Conservation (phyloP, 2,329 filamentous ascomycete species). For the Neonectria magnoliae region DNA sequence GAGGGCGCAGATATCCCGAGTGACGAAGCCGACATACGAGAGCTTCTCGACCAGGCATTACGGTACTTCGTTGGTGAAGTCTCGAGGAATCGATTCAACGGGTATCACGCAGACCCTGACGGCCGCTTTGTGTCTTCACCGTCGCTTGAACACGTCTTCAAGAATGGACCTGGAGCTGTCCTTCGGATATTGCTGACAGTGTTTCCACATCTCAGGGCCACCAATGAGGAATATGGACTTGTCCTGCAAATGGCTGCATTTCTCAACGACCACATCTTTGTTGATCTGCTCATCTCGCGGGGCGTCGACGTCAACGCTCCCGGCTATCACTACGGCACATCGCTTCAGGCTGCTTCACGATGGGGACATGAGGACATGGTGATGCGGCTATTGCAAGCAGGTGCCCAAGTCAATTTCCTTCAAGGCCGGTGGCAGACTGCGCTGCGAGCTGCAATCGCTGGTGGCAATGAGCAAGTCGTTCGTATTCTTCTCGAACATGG, state of each 20-base stretch:
- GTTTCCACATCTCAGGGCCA: not conserved
- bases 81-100: not conserved
- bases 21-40: not conserved
- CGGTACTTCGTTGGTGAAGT: not conserved
- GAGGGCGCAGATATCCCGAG: not conserved
- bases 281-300: constrained; percentile 16
- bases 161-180: constrained; percentile 10
- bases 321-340: constrained; percentile 24
- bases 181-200: not conserved
- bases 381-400: not conserved
- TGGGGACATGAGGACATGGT: constrained; percentile 3
- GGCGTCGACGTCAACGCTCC: constrained; percentile 8
- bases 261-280: not conserved
- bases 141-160: constrained; percentile 17
- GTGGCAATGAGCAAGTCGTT: not conserved
- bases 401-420: constrained; percentile 16
- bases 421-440: constrained; percentile 19
- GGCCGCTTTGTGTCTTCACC: not conserved
- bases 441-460: constrained; percentile 4
- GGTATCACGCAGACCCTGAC: not conserved
- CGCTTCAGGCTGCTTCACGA: constrained; percentile 23
- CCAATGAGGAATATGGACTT: not conserved
- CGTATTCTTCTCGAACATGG: constrained; percentile 5
- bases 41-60: not conserved
- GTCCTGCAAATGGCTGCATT: constrained; percentile 18